Conservation (phyloP, 495 filamentous ascomycete species). For the Penicillium psychrofluorescens region DNA sequence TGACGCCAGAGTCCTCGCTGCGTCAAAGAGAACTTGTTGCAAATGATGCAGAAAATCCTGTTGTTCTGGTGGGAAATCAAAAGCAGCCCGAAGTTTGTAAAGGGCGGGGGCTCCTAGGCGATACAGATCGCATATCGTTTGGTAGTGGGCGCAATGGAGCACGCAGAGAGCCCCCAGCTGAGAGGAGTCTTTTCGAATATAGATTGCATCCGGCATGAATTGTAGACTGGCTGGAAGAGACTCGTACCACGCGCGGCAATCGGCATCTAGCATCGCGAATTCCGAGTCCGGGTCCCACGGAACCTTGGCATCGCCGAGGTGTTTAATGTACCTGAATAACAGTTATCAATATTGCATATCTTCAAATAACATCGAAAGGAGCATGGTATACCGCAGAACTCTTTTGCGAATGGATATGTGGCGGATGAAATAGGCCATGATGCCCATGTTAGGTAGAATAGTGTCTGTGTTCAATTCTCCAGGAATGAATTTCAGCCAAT, state of each 20-base stretch:
- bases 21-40: constrained; percentile 19
- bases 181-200: constrained; percentile 22
- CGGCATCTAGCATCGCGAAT: constrained; percentile 17
- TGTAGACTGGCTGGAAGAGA: constrained; percentile 20
- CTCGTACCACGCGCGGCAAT: constrained; percentile 21
- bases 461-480: constrained; percentile 6
- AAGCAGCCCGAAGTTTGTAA: constrained; percentile 23
- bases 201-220: constrained; percentile 21
- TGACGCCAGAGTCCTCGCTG: constrained; percentile 17
- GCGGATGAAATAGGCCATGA: constrained; percentile 26
- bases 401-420: constrained; percentile 23
- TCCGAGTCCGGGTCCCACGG: constrained; percentile 23
- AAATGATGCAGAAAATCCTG: constrained; percentile 13
- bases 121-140: constrained; percentile 27
- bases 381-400: constrained; percentile 11
- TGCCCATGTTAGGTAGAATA: constrained; percentile 19
- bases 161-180: constrained; percentile 24
- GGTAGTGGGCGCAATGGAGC: constrained; percentile 22
- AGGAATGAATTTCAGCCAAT: constrained; percentile 16
- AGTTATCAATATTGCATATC: too few relatives aligned
- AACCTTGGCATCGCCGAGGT: constrained; percentile 20
- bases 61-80: constrained; percentile 25
- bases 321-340: constrained; percentile 21
- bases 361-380: too few relatives aligned
- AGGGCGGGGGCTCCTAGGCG: constrained; percentile 23